These are phyloP conservation scores for Pestalotiopsis fici DNA, from an alignment of 2,329 filamentous ascomycete genomes.

Conservation along the genomic window DNA sequence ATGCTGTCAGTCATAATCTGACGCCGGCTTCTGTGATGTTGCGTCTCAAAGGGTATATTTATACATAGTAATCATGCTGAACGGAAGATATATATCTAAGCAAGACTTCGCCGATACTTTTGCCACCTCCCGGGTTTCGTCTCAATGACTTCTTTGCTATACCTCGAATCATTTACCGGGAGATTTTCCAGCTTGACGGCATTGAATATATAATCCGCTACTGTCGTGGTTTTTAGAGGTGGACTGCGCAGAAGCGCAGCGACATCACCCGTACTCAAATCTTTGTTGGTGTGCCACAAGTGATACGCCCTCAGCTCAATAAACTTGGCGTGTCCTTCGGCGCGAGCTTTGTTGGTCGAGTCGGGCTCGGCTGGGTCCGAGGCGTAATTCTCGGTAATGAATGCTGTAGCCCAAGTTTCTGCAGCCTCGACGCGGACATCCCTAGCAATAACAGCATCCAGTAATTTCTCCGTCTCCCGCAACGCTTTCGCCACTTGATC, in stretches of 20 bases:
- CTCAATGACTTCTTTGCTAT: conserved; percentile 45
- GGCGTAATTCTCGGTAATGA: conserved; percentile 30
- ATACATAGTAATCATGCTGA: too few species aligned
- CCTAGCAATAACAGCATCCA: conserved; percentile 16
- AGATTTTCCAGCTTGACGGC: conserved; percentile 53
- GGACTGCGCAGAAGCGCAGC: conserved; percentile 60
- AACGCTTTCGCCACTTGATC: background rate
- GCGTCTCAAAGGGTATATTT: too few species aligned
- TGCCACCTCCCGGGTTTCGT: conserved; percentile 23
- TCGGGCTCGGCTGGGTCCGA: background rate
- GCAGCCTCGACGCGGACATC: conserved; percentile 47
- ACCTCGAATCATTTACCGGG: conserved; percentile 45
- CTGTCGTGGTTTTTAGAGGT: conserved; percentile 57
- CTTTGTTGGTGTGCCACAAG: conserved; percentile 60
- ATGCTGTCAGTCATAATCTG: too few species aligned
- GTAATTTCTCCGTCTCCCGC: background rate
- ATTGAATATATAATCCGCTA: conserved; percentile 60
- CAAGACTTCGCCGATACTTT: background rate
- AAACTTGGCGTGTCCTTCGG: conserved; percentile 4
- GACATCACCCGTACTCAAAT: conserved; percentile 48
- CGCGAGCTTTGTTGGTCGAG: background rate
- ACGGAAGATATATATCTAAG: background rate
- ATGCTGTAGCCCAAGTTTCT: conserved; percentile 37
- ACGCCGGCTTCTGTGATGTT: too few species aligned
- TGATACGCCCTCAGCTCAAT: conserved; percentile 59